These are phyloP conservation scores for Sequoia sempervirens DNA, from an alignment of 75 land plant genomes.

Conservation along the genomic window DNA sequence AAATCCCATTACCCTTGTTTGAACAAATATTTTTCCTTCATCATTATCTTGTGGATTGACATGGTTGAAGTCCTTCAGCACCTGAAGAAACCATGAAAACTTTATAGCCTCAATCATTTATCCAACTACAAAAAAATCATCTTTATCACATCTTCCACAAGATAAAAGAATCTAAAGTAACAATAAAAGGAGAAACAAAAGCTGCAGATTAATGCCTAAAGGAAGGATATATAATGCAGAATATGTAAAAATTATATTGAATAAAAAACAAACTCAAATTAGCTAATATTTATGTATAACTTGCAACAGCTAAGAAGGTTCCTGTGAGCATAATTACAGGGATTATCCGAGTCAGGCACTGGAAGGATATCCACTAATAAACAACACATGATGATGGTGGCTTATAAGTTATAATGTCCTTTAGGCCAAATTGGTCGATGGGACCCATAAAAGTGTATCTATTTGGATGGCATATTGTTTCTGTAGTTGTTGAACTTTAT, in stretches of 20 bases:
- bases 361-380: neutral
- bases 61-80: constrained; percentile 92
- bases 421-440: neutral
- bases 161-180: neutral
- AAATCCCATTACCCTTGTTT: constrained; percentile 50
- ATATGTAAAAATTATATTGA: neutral
- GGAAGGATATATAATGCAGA: neutral
- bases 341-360: neutral
- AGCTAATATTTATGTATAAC: neutral
- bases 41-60: constrained; percentile 95
- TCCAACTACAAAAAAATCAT: neutral
- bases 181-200: neutral
- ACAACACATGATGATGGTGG: neutral
- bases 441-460: no score
- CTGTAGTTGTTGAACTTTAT: no score
- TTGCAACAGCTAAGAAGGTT: neutral
- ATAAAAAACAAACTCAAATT: neutral
- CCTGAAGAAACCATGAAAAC: constrained; percentile 27
- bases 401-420: neutral
- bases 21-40: constrained; percentile 66
- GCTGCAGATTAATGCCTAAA: neutral
- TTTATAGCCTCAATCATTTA: neutral
- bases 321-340: neutral
- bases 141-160: neutral
- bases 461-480: no score